Percentiles rank a stretch among this genome's conserved stretches.
These are phyloP conservation scores for Russula sp. DNA, from an alignment of 768 basidiomycete genomes.

Conservation along the genomic window DNA sequence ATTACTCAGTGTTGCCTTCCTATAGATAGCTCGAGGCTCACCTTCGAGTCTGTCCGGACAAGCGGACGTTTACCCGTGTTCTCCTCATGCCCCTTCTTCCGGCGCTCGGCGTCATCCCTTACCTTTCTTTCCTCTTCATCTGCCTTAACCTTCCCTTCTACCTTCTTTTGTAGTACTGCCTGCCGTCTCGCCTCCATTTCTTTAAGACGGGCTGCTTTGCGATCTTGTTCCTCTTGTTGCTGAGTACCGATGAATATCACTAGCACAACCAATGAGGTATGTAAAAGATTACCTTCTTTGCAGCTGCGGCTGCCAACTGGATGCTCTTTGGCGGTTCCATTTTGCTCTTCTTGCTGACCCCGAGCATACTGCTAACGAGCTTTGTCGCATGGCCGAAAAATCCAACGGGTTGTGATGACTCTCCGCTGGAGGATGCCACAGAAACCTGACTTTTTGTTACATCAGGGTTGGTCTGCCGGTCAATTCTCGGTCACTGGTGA, in stretches of 20 bases:
- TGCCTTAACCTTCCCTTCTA: constrained; percentile 62
- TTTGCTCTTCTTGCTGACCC: constrained; percentile 64
- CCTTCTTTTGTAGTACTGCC: constrained; percentile 66
- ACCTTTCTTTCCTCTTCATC: constrained; percentile 67
- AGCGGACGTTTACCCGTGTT: constrained; percentile 64
- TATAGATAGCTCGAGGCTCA: constrained; percentile 29
- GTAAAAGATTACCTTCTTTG: constrained; percentile 67
- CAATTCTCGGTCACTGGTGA: background rate
- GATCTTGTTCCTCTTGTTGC: constrained; percentile 89
- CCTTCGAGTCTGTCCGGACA: constrained; percentile 59
- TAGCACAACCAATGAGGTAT: constrained; percentile 3
- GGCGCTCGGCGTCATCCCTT: constrained; percentile 70
- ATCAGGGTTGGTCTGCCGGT: constrained; percentile 14
- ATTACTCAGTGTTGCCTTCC: background rate
- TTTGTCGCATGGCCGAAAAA: constrained; percentile 71
- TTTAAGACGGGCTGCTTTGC: constrained; percentile 67
- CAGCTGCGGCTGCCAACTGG: constrained; percentile 76
- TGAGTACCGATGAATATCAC: constrained; percentile 36
- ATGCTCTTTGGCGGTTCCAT: constrained; percentile 72
- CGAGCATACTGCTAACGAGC: constrained; percentile 62
- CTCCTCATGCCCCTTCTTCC: constrained; percentile 82
- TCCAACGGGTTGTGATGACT: constrained; percentile 45
- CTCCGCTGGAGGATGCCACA: constrained; percentile 43
- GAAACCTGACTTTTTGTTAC: constrained; percentile 54
- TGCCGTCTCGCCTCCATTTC: constrained; percentile 85